A percentile compares a stretch with the other conserved stretches of the same genome.
phyloP scores from a whole-genome alignment of 306 rosid species.

The Arachis hypogaea region DNA sequence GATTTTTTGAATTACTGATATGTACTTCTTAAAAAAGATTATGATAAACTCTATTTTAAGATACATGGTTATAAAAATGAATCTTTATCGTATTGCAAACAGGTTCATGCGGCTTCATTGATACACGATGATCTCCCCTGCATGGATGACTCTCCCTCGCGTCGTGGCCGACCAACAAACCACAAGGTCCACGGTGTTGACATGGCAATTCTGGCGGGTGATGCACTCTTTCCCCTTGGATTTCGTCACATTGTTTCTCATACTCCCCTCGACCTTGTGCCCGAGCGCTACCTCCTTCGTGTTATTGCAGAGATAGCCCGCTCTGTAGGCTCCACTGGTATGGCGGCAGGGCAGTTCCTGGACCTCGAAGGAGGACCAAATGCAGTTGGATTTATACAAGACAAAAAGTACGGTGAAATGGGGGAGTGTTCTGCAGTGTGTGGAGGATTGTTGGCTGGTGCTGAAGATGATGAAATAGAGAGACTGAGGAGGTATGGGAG shows the following conservation, averaged over 20 bases:
- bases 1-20: background rate
- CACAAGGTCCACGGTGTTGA: constrained; percentile 81
- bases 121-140: constrained; percentile 96
- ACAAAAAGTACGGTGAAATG: constrained; percentile 96
- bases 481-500: constrained; percentile 86
- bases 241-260: constrained; percentile 88
- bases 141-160: constrained; percentile 86
- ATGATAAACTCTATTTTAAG: background rate
- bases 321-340: constrained; percentile 88
- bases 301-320: constrained; percentile 89
- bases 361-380: constrained; percentile 81
- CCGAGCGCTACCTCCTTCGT: constrained; percentile 67
- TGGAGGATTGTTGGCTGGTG: constrained; percentile 90
- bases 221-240: constrained; percentile 91
- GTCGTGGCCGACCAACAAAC: constrained; percentile 91
- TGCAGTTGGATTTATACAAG: constrained; percentile 74
- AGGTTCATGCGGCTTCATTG: constrained; percentile 95
- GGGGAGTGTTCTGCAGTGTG: constrained; percentile 93
- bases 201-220: constrained; percentile 93
- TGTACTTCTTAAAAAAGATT: background rate
- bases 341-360: constrained; percentile 97
- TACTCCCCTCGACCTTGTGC: constrained; percentile 75
- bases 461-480: constrained; percentile 72
- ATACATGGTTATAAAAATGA: constrained; percentile 2
- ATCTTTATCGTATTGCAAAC: constrained; percentile 35